Evolutionary conservation across 345 rosid genomes (phyloP).

Genomic region (Trapa bicornis): DNA sequence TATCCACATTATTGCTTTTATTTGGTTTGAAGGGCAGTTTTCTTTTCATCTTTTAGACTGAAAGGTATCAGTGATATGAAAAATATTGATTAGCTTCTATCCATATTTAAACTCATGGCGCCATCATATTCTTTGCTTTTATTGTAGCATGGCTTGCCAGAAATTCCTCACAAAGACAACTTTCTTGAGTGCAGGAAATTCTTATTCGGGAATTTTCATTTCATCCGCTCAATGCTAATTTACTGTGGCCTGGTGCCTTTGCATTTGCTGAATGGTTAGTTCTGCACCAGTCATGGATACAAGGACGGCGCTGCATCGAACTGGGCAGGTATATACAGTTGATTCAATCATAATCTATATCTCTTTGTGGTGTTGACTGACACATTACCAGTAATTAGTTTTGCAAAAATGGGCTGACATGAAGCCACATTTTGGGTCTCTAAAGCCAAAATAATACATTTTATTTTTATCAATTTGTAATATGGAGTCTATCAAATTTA

Average conservation of each 20-base stretch:
- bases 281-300: conserved; percentile 30
- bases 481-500: background rate
- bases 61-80: background rate
- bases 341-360: background rate
- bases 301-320: conserved; percentile 62
- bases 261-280: conserved; percentile 85
- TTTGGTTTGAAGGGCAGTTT: background rate
- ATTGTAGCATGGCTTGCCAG: background rate
- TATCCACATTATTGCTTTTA: background rate
- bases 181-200: conserved; percentile 46
- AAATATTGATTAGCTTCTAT: background rate
- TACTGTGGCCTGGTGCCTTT: conserved; percentile 97
- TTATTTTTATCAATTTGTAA: background rate
- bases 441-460: background rate
- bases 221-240: conserved; percentile 88
- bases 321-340: conserved; percentile 54
- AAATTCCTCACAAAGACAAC: too few relatives aligned
- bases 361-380: background rate
- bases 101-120: background rate
- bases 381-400: background rate
- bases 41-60: too few relatives aligned
- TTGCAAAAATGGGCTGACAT: background rate
- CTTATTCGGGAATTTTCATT: conserved; percentile 70
- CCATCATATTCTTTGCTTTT: background rate
- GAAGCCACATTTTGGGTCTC: background rate